These are phyloP conservation scores for Anisodus tanguticus DNA, from an alignment of 257 asterid species.

Conservation along the genomic window DNA sequence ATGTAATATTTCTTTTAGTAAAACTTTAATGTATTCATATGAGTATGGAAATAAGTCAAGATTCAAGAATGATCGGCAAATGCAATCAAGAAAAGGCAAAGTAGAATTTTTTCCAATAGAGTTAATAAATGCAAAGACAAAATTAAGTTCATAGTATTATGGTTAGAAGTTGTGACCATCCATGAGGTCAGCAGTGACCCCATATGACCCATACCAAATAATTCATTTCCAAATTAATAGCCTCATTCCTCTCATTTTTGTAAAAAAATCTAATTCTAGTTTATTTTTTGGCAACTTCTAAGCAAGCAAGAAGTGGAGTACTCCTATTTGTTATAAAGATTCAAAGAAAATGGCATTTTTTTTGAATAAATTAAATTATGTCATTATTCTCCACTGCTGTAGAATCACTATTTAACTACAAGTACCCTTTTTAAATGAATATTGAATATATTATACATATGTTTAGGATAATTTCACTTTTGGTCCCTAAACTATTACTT, in stretches of 20 bases:
- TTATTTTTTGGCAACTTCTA: neutral
- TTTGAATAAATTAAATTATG: neutral
- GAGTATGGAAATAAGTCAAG: neutral
- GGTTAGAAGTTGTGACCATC: neutral
- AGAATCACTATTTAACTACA: neutral
- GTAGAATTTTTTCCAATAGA: too few species aligned
- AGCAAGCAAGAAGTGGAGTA: neutral
- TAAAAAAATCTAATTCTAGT: too few species aligned
- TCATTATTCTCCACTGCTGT: neutral
- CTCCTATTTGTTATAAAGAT: neutral
- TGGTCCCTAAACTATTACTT: neutral
- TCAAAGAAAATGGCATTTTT: conserved; percentile 2
- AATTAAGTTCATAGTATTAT: neutral
- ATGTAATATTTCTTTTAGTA: neutral
- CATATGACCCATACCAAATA: conserved; percentile 2
- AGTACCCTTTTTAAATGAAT: neutral
- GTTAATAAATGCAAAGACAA: neutral
- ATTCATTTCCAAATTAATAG: neutral
- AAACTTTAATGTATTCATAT: neutral
- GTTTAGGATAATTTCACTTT: neutral
- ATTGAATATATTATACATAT: neutral
- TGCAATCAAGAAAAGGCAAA: neutral
- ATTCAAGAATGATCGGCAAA: conserved; percentile 22
- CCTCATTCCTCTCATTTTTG: neutral
- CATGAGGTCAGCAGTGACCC: neutral